A percentile compares a stretch with the other conserved stretches of the same genome.
phyloP scores from a whole-genome alignment of 169 alveolate genomes.

The Ichthyophthirius multifiliis region DNA sequence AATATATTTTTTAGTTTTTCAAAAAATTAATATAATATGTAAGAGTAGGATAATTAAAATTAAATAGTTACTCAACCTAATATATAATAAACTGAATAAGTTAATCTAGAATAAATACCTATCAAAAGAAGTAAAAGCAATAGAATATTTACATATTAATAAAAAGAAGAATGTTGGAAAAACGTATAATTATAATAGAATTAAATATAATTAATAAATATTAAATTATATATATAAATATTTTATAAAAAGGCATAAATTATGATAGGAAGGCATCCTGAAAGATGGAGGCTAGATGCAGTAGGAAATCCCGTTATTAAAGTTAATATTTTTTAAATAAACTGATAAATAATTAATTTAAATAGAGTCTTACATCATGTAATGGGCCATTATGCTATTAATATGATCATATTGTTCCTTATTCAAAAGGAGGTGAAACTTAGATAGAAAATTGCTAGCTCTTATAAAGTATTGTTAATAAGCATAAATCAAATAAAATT shows the following conservation, averaged over 20 bases:
- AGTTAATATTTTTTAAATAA: background rate
- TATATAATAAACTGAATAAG: no score
- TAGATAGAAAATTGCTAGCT: conserved; percentile 69
- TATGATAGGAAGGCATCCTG: conserved; percentile 48
- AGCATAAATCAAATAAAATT: conserved; percentile 49
- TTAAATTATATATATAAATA: background rate
- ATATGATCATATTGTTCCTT: conserved; percentile 84
- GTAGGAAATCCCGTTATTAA: conserved; percentile 60
- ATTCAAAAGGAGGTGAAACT: conserved; percentile 79
- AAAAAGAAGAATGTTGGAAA: conserved; percentile 62
- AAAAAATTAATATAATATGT: no score
- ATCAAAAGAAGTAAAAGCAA: no score
- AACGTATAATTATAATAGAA: background rate
- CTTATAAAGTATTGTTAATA: conserved; percentile 68
- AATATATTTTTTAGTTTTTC: no score
- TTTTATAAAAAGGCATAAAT: conserved; percentile 13
- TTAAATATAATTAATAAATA: background rate
- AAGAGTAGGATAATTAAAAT: no score
- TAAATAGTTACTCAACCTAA: no score
- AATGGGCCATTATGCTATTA: conserved; percentile 65
- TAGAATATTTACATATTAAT: conserved; percentile 45
- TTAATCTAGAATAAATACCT: no score
- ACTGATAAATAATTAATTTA: background rate
- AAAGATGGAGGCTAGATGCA: conserved; percentile 61
- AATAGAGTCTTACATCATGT: background rate